Percentiles rank a stretch among this genome's conserved stretches.
These are phyloP conservation scores for Nemania abortiva DNA, from an alignment of 2,329 filamentous ascomycete genomes.

Conservation along the genomic window DNA sequence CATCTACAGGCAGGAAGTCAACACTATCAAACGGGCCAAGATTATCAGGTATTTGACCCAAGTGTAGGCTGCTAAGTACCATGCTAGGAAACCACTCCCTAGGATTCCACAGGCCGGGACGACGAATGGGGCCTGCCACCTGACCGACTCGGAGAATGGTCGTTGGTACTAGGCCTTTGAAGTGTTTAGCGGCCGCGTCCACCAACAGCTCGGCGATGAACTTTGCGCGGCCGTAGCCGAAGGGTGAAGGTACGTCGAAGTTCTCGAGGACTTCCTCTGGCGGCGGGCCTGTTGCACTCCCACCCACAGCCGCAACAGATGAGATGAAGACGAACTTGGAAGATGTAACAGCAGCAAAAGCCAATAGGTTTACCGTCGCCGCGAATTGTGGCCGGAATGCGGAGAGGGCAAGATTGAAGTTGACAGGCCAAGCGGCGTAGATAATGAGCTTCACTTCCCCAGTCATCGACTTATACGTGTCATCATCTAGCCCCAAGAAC, in stretches of 20 bases:
- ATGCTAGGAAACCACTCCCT: not conserved
- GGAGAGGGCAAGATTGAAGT: slow-evolving; percentile 43
- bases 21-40: not conserved
- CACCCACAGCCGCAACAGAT: slow-evolving; percentile 38
- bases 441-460: slow-evolving; percentile 39
- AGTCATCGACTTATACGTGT: slow-evolving; percentile 36
- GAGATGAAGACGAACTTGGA: slow-evolving; percentile 44
- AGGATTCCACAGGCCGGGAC: not conserved
- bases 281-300: too few relatives aligned
- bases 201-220: slow-evolving; percentile 4
- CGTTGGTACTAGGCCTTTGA: not conserved
- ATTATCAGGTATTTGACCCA: not conserved
- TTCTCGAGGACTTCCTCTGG: too few relatives aligned
- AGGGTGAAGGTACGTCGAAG: too few relatives aligned
- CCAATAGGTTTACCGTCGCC: slow-evolving; percentile 41
- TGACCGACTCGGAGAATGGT: not conserved
- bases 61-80: not conserved
- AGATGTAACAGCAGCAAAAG: slow-evolving; percentile 31
- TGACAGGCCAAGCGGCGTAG: slow-evolving; percentile 46
- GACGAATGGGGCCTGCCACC: not conserved
- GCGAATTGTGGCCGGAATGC: slow-evolving; percentile 43
- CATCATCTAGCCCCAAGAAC: not conserved
- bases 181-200: not conserved
- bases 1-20: not conserved
- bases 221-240: not conserved